Evolutionary conservation across 192 early-diverging fungal genomes (phyloP), one percentile per base, ranked within the genome.

Genomic region (Martensiomyces pterosporus): DNA sequence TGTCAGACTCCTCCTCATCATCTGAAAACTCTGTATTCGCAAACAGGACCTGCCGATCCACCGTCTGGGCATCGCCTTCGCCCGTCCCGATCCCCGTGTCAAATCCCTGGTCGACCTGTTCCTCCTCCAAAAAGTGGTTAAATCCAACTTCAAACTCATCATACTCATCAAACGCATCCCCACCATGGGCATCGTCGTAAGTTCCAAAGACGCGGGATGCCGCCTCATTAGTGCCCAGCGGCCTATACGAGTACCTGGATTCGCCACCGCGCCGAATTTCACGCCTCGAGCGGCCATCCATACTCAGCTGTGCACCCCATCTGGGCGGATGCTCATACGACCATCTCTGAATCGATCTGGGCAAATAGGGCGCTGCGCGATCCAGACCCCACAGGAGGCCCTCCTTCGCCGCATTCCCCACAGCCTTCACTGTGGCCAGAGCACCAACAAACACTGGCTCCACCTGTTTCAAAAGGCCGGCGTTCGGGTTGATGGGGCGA

Each of bases 271-370:
- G 27, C 2, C 66, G 55, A 13, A 68, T 42, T 7, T 18, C 33
- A 3, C 50, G 34, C 9, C 69, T 42, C 9, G 57, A 52, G 15
- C 69, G 48, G 0, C 63, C 65, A 14, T 75, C 70, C 26, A 63
- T 33, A 34, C 42, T 55, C 21, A 62, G 47, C 4, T 47, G 51
- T 0, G 53, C 52, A 16, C 72, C 66, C 72, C 72, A 67, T 15
- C 66, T 47, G n/a, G 65, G 64, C 35, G 65, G 72, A 36, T 75
- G 65, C 33, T 64, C 61, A 39, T 75, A 68, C 15, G 66, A 68
- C 72, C 72, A 75, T 22, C 61, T 55, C 49, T 75, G 72, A 7
- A 75, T 36, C 1, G 53, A 29, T 3, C 33, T 17, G 0, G 72
- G 72, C 33, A 75, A 26, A 21, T 68, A 75, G 6, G 72, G 72